phyloP scores from a whole-genome alignment of 2,329 filamentous ascomycete species.

The Colletotrichum graminicola region DNA sequence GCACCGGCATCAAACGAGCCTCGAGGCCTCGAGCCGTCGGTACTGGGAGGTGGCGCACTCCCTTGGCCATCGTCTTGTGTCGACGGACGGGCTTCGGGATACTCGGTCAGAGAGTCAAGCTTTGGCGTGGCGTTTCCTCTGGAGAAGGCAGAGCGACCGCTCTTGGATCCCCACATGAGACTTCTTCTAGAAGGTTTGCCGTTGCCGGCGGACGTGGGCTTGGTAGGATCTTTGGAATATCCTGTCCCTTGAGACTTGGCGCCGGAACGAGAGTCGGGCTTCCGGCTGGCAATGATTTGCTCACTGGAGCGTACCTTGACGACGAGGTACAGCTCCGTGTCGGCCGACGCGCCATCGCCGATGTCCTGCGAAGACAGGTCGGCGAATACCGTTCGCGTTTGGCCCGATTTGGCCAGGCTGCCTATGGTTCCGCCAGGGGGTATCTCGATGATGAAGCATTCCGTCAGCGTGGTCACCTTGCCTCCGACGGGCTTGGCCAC shows the following conservation, averaged over 20 bases:
- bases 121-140: slow-evolving; percentile 61
- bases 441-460: slow-evolving; percentile 84
- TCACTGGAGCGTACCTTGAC: slow-evolving; percentile 79
- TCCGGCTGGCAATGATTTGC: slow-evolving; percentile 57
- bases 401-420: slow-evolving; percentile 72
- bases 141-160: slow-evolving; percentile 65
- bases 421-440: slow-evolving; percentile 79
- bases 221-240: slow-evolving; percentile 52
- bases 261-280: slow-evolving; percentile 66
- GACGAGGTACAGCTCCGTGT: slow-evolving; percentile 84
- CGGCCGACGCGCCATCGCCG: slow-evolving; percentile 70
- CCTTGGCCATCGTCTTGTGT: slow-evolving; percentile 60
- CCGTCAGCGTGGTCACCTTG: slow-evolving; percentile 77
- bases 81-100: slow-evolving; percentile 47
- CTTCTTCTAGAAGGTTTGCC: slow-evolving; percentile 65
- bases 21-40: slow-evolving; percentile 61
- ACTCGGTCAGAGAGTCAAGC: slow-evolving; percentile 70
- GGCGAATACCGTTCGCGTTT: slow-evolving; percentile 87
- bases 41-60: slow-evolving; percentile 62
- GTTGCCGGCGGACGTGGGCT: slow-evolving; percentile 57
- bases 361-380: slow-evolving; percentile 85
- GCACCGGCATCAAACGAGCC: slow-evolving; percentile 52
- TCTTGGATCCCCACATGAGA: slow-evolving; percentile 73
- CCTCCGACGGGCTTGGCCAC: slow-evolving; percentile 77
- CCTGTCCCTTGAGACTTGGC: slow-evolving; percentile 57